Evolutionary conservation across 2,329 filamentous ascomycete species (phyloP).

Genomic region (Aspergillus aculeatus): DNA sequence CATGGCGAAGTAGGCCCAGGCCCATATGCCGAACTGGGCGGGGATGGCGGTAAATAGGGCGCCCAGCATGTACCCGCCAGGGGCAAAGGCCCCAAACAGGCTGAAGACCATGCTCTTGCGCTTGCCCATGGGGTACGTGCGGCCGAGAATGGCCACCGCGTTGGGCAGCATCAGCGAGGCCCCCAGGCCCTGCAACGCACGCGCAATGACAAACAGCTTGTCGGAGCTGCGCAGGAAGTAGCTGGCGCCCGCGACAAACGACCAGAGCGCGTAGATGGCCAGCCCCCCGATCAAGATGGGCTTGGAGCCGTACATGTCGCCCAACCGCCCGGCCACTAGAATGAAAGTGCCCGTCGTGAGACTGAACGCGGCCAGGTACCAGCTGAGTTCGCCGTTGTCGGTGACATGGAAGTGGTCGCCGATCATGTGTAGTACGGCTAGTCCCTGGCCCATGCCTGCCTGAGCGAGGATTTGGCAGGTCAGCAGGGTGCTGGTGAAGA

Average conservation of each 20-base stretch:
- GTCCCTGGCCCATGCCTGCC: too few species aligned
- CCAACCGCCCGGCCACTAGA: slow-evolving; percentile 27
- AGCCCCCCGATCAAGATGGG: slow-evolving; percentile 35
- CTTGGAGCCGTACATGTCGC: slow-evolving; percentile 38
- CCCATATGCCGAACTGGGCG: slow-evolving; percentile 46
- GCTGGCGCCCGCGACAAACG: slow-evolving; percentile 28
- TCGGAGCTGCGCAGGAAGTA: slow-evolving; percentile 23
- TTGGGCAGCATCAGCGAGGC: slow-evolving; percentile 65
- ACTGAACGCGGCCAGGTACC: neutral
- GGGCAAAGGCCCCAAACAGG: slow-evolving; percentile 50
- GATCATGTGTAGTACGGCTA: neutral
- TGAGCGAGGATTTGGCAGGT: too few species aligned
- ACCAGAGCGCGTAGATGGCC: slow-evolving; percentile 36
- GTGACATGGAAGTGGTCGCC: neutral
- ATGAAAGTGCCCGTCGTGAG: slow-evolving; percentile 4
- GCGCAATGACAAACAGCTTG: slow-evolving; percentile 50
- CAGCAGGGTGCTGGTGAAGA: too few species aligned
- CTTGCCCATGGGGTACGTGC: slow-evolving; percentile 54
- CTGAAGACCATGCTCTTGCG: slow-evolving; percentile 61
- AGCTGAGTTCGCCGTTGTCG: neutral
- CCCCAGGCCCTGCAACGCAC: slow-evolving; percentile 57
- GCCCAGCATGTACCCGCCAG: slow-evolving; percentile 44
- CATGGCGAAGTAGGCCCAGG: slow-evolving; percentile 51
- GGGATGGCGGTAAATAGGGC: slow-evolving; percentile 41
- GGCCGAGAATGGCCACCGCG: slow-evolving; percentile 61